Evolutionary conservation across 495 filamentous ascomycete species (phyloP), one percentile per base, ranked within the genome.

Genomic region (Aspergillus ostianus): DNA sequence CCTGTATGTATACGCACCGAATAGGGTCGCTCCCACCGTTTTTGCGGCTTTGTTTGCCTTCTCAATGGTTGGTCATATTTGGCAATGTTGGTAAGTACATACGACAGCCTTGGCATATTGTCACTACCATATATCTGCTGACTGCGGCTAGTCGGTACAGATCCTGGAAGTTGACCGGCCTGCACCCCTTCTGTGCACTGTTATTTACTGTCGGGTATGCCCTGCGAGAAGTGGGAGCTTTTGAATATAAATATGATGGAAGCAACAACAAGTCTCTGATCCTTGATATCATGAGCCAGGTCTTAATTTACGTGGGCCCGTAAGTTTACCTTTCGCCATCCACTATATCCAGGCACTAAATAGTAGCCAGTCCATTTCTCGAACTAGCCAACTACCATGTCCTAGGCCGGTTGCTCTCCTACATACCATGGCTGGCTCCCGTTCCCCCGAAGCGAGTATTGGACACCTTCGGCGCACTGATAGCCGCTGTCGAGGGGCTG

Each of bases 381-480:
- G 51, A 30, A 30, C 51, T 53, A 21, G 51, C 51, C n/a, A 53
- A 53, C 21, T 53, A 53, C 51, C 51, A 53, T 27, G 15, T 53
- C 21, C 51, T 53, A 6, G 51, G 51, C 19, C 51, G 51, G 32
- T 1, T 53, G 8, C 32, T 53, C 51, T 30, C 29, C 51, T 53
- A 53, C 21, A 27, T 53, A 27, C 51, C 51, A 3, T 29, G 6
- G 23, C 51, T 29, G 7, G 27, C 51, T 10, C 21, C 21, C 15
- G 2, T 53, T 53, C 21, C 51, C 8, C 21, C 21, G 18, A 32
- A 32, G 8, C 29, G n/a, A 17, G 51, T 53, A 8, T 3, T 53
- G 21, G 29, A 21, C 15, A 53, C 19, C n/a, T 53, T 53, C 51
- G 51, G 51, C 3, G 7, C 5, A 4, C 51, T 53, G 2, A 53